Conservation (phyloP, 345 rosid species). For the Triadica sebifera region DNA sequence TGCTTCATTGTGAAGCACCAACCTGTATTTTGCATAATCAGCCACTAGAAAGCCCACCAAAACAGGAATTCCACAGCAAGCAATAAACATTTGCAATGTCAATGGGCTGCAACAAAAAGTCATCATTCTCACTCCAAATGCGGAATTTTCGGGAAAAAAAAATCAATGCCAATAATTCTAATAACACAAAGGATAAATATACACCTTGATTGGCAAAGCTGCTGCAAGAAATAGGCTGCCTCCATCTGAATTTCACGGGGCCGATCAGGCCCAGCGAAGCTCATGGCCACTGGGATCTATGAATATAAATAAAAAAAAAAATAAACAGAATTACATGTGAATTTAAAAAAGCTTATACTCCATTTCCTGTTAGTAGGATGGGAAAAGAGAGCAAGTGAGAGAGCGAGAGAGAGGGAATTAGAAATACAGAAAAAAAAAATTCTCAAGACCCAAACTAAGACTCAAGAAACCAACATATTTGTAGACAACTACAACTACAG, state of each 20-base stretch:
- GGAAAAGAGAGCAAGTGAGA: too few species aligned
- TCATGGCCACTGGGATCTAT: slow-evolving; percentile 85
- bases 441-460: background rate
- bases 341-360: background rate
- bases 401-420: background rate
- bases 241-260: slow-evolving; percentile 91
- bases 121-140: slow-evolving; percentile 30
- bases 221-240: slow-evolving; percentile 90
- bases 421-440: background rate
- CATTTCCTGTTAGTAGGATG: too few species aligned
- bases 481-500: background rate
- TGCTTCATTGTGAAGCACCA: slow-evolving; percentile 11
- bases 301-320: background rate
- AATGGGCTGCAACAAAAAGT: slow-evolving; percentile 58
- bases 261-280: slow-evolving; percentile 74
- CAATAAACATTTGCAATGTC: slow-evolving; percentile 98
- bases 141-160: background rate
- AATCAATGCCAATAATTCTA: slow-evolving; percentile 7
- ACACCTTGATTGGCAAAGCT: slow-evolving; percentile 96
- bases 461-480: background rate
- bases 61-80: slow-evolving; percentile 93
- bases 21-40: slow-evolving; percentile 97
- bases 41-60: slow-evolving; percentile 94
- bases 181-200: slow-evolving; percentile 14
- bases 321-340: background rate